Evolutionary conservation across 352 stramenopile genomes (phyloP), one percentile per base, ranked within the genome.

Genomic region (Aphanomyces astaci): DNA sequence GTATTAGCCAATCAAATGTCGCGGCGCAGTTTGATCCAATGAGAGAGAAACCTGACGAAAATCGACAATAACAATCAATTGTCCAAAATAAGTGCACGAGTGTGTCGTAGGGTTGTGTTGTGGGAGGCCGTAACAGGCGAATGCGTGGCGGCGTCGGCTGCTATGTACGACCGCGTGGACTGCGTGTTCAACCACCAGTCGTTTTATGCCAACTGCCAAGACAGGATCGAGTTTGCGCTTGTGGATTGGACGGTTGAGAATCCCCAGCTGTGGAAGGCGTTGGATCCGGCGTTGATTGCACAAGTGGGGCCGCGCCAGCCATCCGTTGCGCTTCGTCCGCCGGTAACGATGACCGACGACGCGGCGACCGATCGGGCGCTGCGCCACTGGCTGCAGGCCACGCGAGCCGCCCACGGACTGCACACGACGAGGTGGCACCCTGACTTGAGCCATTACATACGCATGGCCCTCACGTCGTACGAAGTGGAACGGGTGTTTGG

Each of bases 401-500:
- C 73, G 24, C 73, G 84, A 32, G 75, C 78, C 39, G 73, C 55
- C 4, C 71, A 78, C 36, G 81, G 84, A 4, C 73, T 90, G 54
- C 59, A 74, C 51, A 15, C 7, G 7, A 95, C 87, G 19, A 73
- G 71, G 4, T 96, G 85, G 85, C 92, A 84, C 59, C 76, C 86
- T 36, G 80, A 86, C 33, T 77, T 96, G 24, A 76, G 74, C 59
- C 91, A 92, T 66, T 88, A 83, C 54, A 68, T 96, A 49, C 74
- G 89, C 9, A 88, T 88, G 27, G 87, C 89, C n/a, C 78, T 96
- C 22, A 82, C 82, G 46, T 87, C 87, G 15, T 96, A 96, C 72
- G 89, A 96, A 39, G 66, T 88, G 48, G 89, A 96, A 72, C 80
- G 87, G 7, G 64, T 90, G 17, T 84, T 92, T 67, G 75, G 74